Percentiles rank a stretch among this genome's conserved stretches.
phyloP scores from a whole-genome alignment of 768 basidiomycete species.

The Pleurotus ostreatus region DNA sequence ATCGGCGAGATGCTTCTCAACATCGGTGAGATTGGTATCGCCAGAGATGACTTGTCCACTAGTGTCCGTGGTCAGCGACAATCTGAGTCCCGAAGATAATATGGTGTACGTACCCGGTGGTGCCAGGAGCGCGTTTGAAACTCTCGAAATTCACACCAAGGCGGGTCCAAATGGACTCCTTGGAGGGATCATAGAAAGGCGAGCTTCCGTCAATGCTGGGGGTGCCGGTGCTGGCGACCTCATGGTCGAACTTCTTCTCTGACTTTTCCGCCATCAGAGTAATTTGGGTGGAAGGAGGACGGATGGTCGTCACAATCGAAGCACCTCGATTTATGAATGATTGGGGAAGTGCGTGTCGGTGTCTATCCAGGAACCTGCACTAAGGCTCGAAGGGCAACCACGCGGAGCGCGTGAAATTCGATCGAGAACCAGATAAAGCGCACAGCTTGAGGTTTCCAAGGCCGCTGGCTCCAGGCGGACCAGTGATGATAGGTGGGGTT shows the following conservation, averaged over 20 bases:
- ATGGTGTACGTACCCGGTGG: constrained; percentile 32
- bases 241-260: constrained; percentile 26
- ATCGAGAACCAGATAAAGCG: neutral
- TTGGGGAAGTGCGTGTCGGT: neutral
- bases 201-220: constrained; percentile 18
- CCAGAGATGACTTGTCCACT: constrained; percentile 38
- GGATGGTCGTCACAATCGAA: constrained; percentile 2
- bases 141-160: constrained; percentile 36
- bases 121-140: constrained; percentile 44
- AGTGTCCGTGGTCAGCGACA: neutral
- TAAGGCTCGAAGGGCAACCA: neutral
- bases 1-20: constrained; percentile 32
- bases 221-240: constrained; percentile 24
- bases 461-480: neutral
- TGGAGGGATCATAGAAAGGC: constrained; percentile 43
- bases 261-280: constrained; percentile 25
- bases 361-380: neutral
- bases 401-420: constrained; percentile 4
- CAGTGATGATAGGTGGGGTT: constrained; percentile 6
- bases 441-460: constrained; percentile 7
- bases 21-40: constrained; percentile 26
- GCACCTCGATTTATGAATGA: constrained; percentile 1
- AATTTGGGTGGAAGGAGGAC: constrained; percentile 7
- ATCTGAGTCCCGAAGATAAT: neutral
- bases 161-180: constrained; percentile 42